Conservation (phyloP, 345 rosid species). For the Erysimum cheiranthoides region DNA sequence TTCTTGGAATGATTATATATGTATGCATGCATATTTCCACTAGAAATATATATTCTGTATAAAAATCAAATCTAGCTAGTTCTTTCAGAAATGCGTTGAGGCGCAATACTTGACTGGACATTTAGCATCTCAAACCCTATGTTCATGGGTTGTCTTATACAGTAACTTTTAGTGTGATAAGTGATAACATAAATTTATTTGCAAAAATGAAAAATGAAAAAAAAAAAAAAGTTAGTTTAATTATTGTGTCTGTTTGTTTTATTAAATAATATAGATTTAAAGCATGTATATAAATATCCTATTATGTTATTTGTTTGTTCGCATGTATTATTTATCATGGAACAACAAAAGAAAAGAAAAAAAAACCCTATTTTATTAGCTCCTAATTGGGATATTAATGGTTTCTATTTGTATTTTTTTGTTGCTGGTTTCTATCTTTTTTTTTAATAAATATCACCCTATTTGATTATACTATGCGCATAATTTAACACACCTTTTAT, state of each 20-base stretch:
- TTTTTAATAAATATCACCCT: neutral
- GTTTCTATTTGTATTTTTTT: neutral
- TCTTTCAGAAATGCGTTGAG: no score
- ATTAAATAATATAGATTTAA: no score
- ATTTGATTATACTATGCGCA: neutral
- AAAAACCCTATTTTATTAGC: neutral
- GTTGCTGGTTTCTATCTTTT: neutral
- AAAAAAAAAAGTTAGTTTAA: neutral
- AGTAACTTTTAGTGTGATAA: neutral
- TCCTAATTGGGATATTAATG: neutral
- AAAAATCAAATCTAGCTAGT: no score
- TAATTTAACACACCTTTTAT: neutral
- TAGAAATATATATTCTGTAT: neutral
- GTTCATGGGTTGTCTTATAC: neutral
- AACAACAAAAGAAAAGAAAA: neutral
- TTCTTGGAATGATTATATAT: neutral
- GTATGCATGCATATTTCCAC: neutral
- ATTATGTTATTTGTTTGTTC: neutral
- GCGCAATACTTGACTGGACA: no score
- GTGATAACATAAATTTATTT: neutral
- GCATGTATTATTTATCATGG: neutral
- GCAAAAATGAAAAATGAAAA: neutral
- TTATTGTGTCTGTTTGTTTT: neutral
- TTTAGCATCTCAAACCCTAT: neutral
- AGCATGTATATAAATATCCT: no score